Evolutionary conservation across 2,329 filamentous ascomycete genomes (phyloP).

Genomic region (Penicillium sp.): DNA sequence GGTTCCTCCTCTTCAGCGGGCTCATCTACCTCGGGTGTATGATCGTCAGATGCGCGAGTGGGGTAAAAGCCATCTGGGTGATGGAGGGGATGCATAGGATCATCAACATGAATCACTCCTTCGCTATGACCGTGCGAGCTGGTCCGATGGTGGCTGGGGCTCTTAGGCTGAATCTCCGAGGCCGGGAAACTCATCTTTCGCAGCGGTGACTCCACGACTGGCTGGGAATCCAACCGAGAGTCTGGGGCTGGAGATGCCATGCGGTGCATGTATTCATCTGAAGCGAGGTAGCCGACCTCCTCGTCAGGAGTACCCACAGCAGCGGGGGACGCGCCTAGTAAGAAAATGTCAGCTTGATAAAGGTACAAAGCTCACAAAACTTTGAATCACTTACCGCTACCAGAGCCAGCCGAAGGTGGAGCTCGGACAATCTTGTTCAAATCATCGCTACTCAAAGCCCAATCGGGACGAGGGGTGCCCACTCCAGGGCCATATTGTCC

Average conservation of each 20-base stretch:
- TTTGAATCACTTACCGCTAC: conserved; percentile 46
- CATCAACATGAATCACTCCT: conserved; percentile 69
- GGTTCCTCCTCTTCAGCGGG: conserved; percentile 62
- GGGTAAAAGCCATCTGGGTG: conserved; percentile 48
- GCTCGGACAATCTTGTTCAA: conserved; percentile 83
- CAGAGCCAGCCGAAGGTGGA: conserved; percentile 51
- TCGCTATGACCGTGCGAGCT: conserved; percentile 18
- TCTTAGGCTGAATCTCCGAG: conserved; percentile 42
- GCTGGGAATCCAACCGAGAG: conserved; percentile 41
- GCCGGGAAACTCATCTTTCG: conserved; percentile 48
- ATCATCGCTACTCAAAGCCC: conserved; percentile 81
- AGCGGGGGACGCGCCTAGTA: conserved; percentile 54
- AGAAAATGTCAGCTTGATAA: neutral
- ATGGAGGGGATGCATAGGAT: conserved; percentile 47
- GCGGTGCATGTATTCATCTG: conserved; percentile 75
- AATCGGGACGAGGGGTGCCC: conserved; percentile 61
- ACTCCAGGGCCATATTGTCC: conserved; percentile 57
- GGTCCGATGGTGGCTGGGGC: conserved; percentile 8
- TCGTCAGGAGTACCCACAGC: conserved; percentile 76
- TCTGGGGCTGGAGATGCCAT: conserved; percentile 60
- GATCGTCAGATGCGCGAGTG: conserved; percentile 48
- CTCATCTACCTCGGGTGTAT: conserved; percentile 42
- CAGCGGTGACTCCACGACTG: conserved; percentile 48
- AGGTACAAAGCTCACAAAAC: neutral
- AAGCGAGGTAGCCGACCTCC: conserved; percentile 81